Percentiles rank a stretch among this genome's conserved stretches.
Evolutionary conservation across 2,329 filamentous ascomycete genomes (phyloP).

Genomic region (Fusarium sororula): DNA sequence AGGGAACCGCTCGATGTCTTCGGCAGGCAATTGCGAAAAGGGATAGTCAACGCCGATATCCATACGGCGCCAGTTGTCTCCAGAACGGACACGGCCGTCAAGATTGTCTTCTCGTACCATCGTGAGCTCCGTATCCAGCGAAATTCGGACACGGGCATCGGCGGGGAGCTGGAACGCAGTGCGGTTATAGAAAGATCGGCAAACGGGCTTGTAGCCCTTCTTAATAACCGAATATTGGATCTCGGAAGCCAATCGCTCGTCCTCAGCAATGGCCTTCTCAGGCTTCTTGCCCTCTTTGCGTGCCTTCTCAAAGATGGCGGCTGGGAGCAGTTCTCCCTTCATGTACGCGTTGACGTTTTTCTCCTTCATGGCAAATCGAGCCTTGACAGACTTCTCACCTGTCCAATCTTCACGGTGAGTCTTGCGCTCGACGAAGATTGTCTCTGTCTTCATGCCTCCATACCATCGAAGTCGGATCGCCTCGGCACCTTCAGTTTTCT

Average conservation of each 20-base stretch:
- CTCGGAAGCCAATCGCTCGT: conserved; percentile 89
- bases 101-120: conserved; percentile 97
- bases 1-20: conserved; percentile 90
- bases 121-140: conserved; percentile 92
- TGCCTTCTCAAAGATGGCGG: conserved; percentile 94
- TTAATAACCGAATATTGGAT: conserved; percentile 93
- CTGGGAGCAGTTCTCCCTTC: conserved; percentile 82
- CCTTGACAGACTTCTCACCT: conserved; percentile 98
- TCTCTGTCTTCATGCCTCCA: conserved; percentile 93
- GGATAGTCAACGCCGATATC: conserved; percentile 98
- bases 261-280: conserved; percentile 87
- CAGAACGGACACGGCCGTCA: conserved; percentile 78
- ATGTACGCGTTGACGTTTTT: conserved; percentile 96
- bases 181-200: conserved; percentile 96
- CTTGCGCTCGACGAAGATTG: conserved; percentile 96
- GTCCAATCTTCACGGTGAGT: conserved; percentile 99
- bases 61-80: conserved; percentile 94
- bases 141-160: conserved; percentile 95
- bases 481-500: conserved; percentile 98
- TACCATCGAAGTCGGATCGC: conserved; percentile 98
- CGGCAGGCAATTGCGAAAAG: conserved; percentile 85
- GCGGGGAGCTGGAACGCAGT: conserved; percentile 97
- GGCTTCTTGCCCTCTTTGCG: conserved; percentile 95
- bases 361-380: conserved; percentile 93
- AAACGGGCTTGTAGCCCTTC: conserved; percentile 87